A percentile compares a stretch with the other conserved stretches of the same genome.
Conservation (phyloP, 2,329 filamentous ascomycete genomes). For the Hypocreales sp. region DNA sequence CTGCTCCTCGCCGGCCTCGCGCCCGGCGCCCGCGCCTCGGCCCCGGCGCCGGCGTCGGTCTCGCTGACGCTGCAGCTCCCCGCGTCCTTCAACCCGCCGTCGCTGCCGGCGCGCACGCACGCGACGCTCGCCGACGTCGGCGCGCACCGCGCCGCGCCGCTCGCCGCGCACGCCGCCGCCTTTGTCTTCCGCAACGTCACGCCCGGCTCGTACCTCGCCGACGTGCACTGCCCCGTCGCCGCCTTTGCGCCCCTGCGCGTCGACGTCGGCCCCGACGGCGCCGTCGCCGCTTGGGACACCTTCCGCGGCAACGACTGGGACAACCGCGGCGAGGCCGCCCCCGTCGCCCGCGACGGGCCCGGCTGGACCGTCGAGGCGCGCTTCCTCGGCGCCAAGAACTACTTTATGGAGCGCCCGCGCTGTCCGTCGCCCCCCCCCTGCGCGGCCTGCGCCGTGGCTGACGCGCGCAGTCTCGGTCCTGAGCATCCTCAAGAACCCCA, state of each 20-base stretch:
- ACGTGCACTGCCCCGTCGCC: conserved; percentile 61
- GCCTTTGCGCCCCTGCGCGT: conserved; percentile 68
- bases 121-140: conserved; percentile 37
- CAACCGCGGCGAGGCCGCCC: conserved; percentile 56
- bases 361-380: conserved; percentile 42
- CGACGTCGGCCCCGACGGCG: conserved; percentile 40
- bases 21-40: conserved; percentile 15
- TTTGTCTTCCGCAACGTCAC: conserved; percentile 65
- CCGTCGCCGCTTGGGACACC: conserved; percentile 63
- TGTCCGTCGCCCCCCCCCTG: conserved; percentile 41
- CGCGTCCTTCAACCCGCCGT: conserved; percentile 31
- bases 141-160: conserved; percentile 33
- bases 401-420: conserved; percentile 58
- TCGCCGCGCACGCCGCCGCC: conserved; percentile 47
- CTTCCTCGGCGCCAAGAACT: conserved; percentile 50
- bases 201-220: conserved; percentile 63
- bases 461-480: conserved; percentile 52
- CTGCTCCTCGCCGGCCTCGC: conserved; percentile 20
- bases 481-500: conserved; percentile 78
- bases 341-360: conserved; percentile 23
- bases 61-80: conserved; percentile 28
- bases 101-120: conserved; percentile 50
- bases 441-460: background rate
- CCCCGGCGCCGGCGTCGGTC: conserved; percentile 10
- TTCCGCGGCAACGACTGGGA: conserved; percentile 82